These are phyloP conservation scores for Phaeolepiota aurea DNA, from an alignment of 768 basidiomycete genomes.

Conservation along the genomic window DNA sequence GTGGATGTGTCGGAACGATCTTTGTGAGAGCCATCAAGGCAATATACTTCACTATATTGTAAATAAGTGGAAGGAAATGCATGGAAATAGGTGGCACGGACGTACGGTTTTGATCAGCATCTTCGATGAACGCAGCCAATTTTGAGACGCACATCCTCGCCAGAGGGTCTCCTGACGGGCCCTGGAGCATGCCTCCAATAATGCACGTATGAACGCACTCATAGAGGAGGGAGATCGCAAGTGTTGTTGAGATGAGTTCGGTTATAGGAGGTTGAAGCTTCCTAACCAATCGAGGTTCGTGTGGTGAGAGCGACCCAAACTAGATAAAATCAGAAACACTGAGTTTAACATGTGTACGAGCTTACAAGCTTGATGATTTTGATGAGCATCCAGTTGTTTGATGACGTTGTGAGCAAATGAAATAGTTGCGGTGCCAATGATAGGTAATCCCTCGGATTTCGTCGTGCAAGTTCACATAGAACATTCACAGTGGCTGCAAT, in stretches of 20 bases:
- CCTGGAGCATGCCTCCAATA: constrained; percentile 91
- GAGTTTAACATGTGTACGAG: background rate
- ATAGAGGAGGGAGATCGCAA: constrained; percentile 91
- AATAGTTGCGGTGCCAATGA: constrained; percentile 88
- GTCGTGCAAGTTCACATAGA: constrained; percentile 83
- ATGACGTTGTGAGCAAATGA: constrained; percentile 84
- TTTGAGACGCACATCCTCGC: constrained; percentile 90
- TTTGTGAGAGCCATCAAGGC: constrained; percentile 91
- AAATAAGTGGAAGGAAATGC: constrained; percentile 5
- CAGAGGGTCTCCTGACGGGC: constrained; percentile 64
- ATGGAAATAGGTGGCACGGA: constrained; percentile 7
- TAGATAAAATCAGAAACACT: constrained; percentile 21
- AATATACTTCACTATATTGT: constrained; percentile 98
- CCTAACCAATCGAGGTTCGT: constrained; percentile 88
- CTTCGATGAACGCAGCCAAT: constrained; percentile 84
- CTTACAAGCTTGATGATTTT: constrained; percentile 92
- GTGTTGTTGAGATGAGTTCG: constrained; percentile 90
- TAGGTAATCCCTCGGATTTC: constrained; percentile 74
- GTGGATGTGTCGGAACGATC: constrained; percentile 87
- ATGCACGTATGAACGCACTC: constrained; percentile 99
- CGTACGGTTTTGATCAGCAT: constrained; percentile 93
- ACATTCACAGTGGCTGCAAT: constrained; percentile 93
- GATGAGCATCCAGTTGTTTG: constrained; percentile 99
- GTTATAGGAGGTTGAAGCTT: constrained; percentile 94
- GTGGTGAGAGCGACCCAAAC: constrained; percentile 90